These are phyloP conservation scores for Ochetophila trinervis DNA, from an alignment of 306 rosid species.

Conservation along the genomic window DNA sequence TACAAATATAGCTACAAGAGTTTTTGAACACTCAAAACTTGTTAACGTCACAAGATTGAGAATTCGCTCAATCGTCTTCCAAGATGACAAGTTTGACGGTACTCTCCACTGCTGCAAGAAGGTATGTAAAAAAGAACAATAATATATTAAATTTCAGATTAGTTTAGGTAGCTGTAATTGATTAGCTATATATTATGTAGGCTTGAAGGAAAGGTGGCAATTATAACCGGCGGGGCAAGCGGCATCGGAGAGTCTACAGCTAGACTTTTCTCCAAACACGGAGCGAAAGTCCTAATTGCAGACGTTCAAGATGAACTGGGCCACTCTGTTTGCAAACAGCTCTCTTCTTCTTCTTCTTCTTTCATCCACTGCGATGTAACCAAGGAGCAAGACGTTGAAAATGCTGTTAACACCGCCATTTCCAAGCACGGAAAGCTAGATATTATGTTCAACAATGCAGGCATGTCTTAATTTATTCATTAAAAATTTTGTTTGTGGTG, in stretches of 20 bases:
- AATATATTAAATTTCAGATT: no score
- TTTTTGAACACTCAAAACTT: no score
- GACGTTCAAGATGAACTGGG: constrained; percentile 42
- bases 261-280: constrained; percentile 44
- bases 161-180: no score
- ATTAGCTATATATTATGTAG: constrained; percentile 2
- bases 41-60: no score
- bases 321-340: constrained; percentile 16
- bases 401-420: constrained; percentile 22
- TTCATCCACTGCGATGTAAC: constrained; percentile 54
- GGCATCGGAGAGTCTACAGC: constrained; percentile 52
- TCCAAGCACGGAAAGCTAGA: constrained; percentile 46
- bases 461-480: no score
- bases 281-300: constrained; percentile 46
- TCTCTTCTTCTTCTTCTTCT: not conserved
- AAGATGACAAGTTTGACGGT: no score
- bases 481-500: no score
- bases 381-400: constrained; percentile 34
- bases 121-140: no score
- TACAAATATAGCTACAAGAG: no score
- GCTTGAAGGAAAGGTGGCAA: constrained; percentile 59
- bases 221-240: constrained; percentile 51
- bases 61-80: no score
- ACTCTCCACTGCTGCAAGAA: no score
- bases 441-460: constrained; percentile 60